Evolutionary conservation across 1,284 basidiomycete species (phyloP), one percentile per base, ranked within the genome.

Genomic region (Moniliella sp.): DNA sequence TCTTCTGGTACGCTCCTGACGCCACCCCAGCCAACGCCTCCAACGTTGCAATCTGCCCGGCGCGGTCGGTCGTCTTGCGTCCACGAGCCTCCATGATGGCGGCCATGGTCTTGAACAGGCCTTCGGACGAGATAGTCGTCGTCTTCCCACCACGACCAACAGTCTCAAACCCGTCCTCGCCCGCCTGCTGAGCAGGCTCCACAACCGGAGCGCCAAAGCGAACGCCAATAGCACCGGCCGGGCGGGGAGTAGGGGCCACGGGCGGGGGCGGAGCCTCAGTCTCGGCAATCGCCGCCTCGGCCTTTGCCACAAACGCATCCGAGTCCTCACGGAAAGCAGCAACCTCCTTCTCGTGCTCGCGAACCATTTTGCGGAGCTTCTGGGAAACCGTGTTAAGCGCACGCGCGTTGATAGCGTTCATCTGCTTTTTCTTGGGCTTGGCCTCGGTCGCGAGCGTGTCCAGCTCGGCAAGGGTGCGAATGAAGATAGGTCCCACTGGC

Each of bases 331-430:
- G n/a, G 67, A 75, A 93, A 40, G 71, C 71, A 51, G 73, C 73
- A 31, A 93, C 62, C 42, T 79, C 75, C 23, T 65, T 64, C 64
- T 94, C 91, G 57, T 82, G 72, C 61, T 94, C 91, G 64, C 86
- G 88, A 39, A 68, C 57, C 18, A 76, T 70, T 66, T 88, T 94
- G 65, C 80, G 86, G 41, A 94, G 69, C 62, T 88, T 94, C 65
- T 94, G 86, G 66, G 84, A 91, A 74, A 93, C 82, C 15, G 78
- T 77, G 46, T 84, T 94, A 50, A 94, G 69, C 1, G 84, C 84
- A 59, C 82, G 83, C 29, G 83, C 79, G 57, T 88, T 91, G 43
- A 72, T 77, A 1, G 83, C 80, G 50, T 88, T 88, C 77, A 91
- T 83, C 68, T 94, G 94, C 67, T 93, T 93, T 64, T 43, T 46